A percentile compares a stretch with the other conserved stretches of the same genome.
phyloP scores from a whole-genome alignment of 208 protist genomes.

The Wallacemonas sp. region DNA sequence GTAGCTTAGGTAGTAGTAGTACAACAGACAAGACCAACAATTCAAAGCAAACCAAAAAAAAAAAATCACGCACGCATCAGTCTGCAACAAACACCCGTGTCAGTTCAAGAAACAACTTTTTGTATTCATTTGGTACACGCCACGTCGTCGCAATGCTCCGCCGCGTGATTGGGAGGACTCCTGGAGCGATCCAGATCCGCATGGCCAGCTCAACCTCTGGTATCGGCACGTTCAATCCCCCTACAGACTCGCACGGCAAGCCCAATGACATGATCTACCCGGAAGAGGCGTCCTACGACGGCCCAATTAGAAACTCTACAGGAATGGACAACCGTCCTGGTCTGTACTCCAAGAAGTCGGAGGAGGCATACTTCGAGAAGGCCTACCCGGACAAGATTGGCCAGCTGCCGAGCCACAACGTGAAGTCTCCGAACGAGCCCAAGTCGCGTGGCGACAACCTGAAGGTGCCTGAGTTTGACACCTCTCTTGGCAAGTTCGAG shows the following conservation, averaged over 20 bases:
- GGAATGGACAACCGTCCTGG: slow-evolving; percentile 67
- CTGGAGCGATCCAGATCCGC: neutral
- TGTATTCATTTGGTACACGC: neutral
- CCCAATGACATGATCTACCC: slow-evolving; percentile 21
- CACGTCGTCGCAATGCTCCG: slow-evolving; percentile 11
- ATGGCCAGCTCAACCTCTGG: neutral
- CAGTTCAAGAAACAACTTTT: no score
- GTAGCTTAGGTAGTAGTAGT: slow-evolving; percentile 1
- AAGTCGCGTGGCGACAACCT: slow-evolving; percentile 75
- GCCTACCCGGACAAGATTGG: slow-evolving; percentile 44
- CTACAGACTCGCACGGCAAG: slow-evolving; percentile 14
- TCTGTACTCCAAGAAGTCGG: slow-evolving; percentile 48
- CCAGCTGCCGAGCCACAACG: slow-evolving; percentile 39
- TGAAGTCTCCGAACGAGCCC: slow-evolving; percentile 36
- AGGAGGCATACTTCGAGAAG: slow-evolving; percentile 70
- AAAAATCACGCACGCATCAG: no score
- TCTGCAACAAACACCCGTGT: no score
- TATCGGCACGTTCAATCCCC: slow-evolving; percentile 25
- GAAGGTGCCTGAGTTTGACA: slow-evolving; percentile 75
- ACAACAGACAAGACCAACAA: neutral
- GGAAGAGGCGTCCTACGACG: slow-evolving; percentile 29
- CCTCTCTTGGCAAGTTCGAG: slow-evolving; percentile 83
- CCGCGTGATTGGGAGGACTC: slow-evolving; percentile 1
- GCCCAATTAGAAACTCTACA: slow-evolving; percentile 41
- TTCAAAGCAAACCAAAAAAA: neutral